Conservation (phyloP, 768 basidiomycete species). For the Lactarius vividus region DNA sequence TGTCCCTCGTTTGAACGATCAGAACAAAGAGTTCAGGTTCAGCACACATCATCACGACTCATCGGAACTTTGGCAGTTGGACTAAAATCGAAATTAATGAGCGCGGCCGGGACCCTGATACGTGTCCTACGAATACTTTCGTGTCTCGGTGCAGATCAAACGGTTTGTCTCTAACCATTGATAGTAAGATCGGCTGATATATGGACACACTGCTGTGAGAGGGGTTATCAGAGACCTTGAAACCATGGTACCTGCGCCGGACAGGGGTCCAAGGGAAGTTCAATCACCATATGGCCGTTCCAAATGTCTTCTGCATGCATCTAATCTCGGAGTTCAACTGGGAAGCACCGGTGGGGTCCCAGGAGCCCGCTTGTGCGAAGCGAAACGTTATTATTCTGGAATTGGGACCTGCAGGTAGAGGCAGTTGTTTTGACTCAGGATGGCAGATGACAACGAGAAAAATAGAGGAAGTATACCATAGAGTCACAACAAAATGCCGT, state of each 20-base stretch:
- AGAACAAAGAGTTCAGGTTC: not conserved
- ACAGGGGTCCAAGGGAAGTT: not conserved
- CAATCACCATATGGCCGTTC: not conserved
- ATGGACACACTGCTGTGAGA: not conserved
- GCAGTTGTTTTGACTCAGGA: not conserved
- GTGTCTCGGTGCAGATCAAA: constrained; percentile 7
- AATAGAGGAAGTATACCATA: not conserved
- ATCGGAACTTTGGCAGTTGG: constrained; percentile 2
- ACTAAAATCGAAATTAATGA: not conserved
- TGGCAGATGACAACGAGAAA: not conserved
- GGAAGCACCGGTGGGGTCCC: constrained; percentile 9
- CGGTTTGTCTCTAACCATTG: constrained; percentile 5
- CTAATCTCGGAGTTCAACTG: constrained; percentile 4
- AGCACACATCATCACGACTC: constrained; percentile 5
- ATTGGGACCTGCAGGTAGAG: not conserved
- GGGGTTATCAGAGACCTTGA: not conserved
- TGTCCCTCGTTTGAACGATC: constrained; percentile 7
- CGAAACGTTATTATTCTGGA: not conserved
- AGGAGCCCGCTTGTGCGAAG: not conserved
- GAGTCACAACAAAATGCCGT: not conserved
- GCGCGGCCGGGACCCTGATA: constrained; percentile 6
- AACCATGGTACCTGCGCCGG: constrained; percentile 3
- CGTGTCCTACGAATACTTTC: not conserved
- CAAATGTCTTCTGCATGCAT: not conserved
- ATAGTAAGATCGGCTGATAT: constrained; percentile 1